Evolutionary conservation across 768 basidiomycete species (phyloP), one percentile per base, ranked within the genome.

Genomic region (Gautieria morchelliformis): DNA sequence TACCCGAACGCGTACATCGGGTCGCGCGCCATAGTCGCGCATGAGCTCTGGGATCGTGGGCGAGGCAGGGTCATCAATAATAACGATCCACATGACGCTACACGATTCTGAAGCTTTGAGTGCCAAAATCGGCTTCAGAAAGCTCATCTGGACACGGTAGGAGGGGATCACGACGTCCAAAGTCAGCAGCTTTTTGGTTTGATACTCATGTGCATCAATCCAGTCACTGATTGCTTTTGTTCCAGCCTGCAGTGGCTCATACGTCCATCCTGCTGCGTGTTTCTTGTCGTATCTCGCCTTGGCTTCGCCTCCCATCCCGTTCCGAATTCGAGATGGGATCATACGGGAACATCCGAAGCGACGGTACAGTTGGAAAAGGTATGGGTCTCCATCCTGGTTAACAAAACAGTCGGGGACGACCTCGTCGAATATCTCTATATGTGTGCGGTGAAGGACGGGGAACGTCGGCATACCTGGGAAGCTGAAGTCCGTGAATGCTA

Each of bases 381-480:
- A 84, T 0, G 79, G 78, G 52, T 82, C 78, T 0, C 79, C 80
- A 49, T 82, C 82, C 63, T 83, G 82, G 59, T 82, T 82, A 44
- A 80, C 64, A 64, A 82, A 83, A 22, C 67, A 60, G 14, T 76
- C 69, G 0, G 82, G 81, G 14, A 84, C 63, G 22, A 82, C 70
- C 11, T 72, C 65, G 5, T 80, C 79, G 60, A 84, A 83, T 45
- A 81, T 76, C 32, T 81, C 75, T 64, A 84, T 68, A 61, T 84
- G 82, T 0, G 69, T 76, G 24, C 75, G 74, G 57, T 82, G 79
- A 45, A 84, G 51, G 52, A 82, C 70, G 0, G 83, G 82, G 61
- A 83, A 82, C 0, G 81, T 82, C 0, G 80, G 81, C 79, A 83
- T 81, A 0, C 80, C 83, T 0, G 77, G 78, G 61, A 81, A 83